A percentile compares a stretch with the other conserved stretches of the same genome.
Conservation (phyloP, 495 filamentous ascomycete species). For the Bathelium albidoporum region DNA sequence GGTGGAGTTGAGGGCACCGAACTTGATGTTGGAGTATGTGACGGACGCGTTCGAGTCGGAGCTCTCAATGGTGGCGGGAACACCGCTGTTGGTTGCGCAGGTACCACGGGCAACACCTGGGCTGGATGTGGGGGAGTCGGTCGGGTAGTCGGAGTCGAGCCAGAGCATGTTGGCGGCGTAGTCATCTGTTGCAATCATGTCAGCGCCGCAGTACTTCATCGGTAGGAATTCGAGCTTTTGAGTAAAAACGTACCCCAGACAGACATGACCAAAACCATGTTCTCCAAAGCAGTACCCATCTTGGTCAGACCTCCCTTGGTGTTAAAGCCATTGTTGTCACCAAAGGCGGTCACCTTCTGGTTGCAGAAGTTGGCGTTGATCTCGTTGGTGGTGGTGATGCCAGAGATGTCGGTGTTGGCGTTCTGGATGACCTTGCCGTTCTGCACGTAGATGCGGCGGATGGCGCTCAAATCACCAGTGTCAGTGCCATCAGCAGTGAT, state of each 20-base stretch:
- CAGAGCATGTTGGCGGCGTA: constrained; percentile 70
- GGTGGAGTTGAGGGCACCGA: constrained; percentile 23
- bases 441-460: constrained; percentile 53
- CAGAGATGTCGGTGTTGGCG: constrained; percentile 42
- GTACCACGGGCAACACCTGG: constrained; percentile 63
- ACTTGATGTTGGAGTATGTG: constrained; percentile 25
- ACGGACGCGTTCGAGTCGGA: constrained; percentile 15
- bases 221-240: not conserved
- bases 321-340: constrained; percentile 48
- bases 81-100: constrained; percentile 46
- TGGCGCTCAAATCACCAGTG: constrained; percentile 42
- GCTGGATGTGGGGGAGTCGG: constrained; percentile 39
- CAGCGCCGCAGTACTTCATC: not conserved
- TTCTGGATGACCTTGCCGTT: constrained; percentile 49
- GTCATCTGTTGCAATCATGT: constrained; percentile 37
- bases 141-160: constrained; percentile 70
- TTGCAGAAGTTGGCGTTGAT: constrained; percentile 55
- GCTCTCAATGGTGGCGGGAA: constrained; percentile 19
- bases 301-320: constrained; percentile 48
- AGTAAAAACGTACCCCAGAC: constrained; percentile 44
- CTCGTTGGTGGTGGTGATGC: constrained; percentile 40
- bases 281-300: constrained; percentile 48
- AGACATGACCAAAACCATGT: constrained; percentile 70
- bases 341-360: constrained; percentile 50
- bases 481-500: constrained; percentile 38